Conservation (phyloP, 164 flowering plant genomes). For the Paratinospora sagittata region DNA sequence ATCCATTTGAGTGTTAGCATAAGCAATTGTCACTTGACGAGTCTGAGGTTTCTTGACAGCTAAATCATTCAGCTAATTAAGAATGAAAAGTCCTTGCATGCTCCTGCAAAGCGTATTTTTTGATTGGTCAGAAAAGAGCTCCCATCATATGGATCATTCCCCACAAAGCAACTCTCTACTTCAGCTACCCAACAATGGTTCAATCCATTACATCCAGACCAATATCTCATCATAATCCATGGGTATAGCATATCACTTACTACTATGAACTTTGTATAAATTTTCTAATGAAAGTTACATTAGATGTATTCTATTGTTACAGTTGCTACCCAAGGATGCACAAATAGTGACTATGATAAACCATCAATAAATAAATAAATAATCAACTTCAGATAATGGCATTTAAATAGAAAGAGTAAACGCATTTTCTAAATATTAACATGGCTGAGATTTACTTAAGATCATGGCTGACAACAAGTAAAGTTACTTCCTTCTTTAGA, state of each 20-base stretch:
- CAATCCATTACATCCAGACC: not conserved
- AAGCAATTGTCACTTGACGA: not conserved
- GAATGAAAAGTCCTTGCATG: not conserved
- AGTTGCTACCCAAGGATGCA: not conserved
- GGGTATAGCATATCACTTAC: not conserved
- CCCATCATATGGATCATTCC: not conserved
- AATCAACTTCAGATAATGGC: not conserved
- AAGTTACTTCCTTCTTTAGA: constrained; percentile 70
- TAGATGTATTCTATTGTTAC: not conserved
- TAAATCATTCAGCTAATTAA: not conserved
- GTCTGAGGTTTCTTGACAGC: not conserved
- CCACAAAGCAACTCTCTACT: not conserved
- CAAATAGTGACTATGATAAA: no score
- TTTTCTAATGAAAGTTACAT: not conserved
- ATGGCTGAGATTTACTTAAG: constrained; percentile 52
- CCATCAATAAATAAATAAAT: no score
- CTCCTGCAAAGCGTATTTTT: not conserved
- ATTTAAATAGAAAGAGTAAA: not conserved
- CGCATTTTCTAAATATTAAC: not conserved
- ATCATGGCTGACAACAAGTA: constrained; percentile 97
- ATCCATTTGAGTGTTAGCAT: not conserved
- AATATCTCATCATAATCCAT: not conserved
- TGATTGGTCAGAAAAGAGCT: not conserved
- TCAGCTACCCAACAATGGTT: not conserved
- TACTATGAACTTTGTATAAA: not conserved